Conservation (phyloP, 345 rosid species). For the Dipteronia sinensis region DNA sequence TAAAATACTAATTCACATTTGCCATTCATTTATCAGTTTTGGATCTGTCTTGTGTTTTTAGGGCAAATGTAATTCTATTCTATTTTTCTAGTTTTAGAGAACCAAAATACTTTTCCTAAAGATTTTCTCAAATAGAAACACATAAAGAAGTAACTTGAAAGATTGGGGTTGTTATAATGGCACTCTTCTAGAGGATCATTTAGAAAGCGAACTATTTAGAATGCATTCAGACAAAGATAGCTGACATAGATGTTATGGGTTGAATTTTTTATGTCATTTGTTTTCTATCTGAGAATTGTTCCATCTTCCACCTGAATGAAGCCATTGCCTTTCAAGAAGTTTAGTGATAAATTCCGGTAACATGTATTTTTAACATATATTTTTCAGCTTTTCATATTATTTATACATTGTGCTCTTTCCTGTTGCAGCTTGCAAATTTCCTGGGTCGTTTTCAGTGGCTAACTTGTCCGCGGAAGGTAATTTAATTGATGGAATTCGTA, state of each 20-base stretch:
- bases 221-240: not conserved
- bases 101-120: not conserved
- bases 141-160: not conserved
- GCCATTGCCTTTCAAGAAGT: not conserved
- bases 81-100: not conserved
- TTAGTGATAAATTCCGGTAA: not conserved
- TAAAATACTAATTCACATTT: not conserved
- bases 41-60: not conserved
- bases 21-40: not conserved
- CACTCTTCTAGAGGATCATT: not conserved
- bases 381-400: not conserved
- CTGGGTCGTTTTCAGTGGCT: constrained; percentile 93
- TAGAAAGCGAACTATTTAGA: not conserved
- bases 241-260: not conserved
- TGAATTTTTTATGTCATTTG: not conserved
- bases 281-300: not conserved
- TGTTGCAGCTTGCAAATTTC: constrained; percentile 83
- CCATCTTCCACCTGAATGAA: not conserved
- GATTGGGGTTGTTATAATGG: not conserved
- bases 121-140: not conserved
- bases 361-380: not conserved
- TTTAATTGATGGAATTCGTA: constrained; percentile 16
- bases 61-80: not conserved
- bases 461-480: constrained; percentile 96
- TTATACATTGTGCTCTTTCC: constrained; percentile 11